A percentile compares a stretch with the other conserved stretches of the same genome.
Conservation (phyloP, 2,329 filamentous ascomycete genomes). For the Monosporascus ibericus region DNA sequence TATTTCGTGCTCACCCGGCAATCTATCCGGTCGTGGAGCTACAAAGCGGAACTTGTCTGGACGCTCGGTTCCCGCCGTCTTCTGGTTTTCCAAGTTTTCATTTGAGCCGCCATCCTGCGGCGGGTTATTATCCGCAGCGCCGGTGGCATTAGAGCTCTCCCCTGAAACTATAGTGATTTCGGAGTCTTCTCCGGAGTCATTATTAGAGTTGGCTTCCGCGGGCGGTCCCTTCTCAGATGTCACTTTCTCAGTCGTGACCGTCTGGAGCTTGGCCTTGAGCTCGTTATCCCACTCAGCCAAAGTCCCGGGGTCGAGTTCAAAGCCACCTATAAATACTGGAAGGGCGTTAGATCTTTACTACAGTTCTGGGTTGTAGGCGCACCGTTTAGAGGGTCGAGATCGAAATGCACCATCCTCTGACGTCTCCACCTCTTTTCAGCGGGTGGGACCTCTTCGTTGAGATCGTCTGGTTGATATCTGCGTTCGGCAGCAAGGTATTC, state of each 20-base stretch:
- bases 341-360: background rate
- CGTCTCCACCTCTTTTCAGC: background rate
- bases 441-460: background rate
- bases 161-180: too few relatives aligned
- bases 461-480: background rate
- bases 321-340: background rate
- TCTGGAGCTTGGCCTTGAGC: background rate
- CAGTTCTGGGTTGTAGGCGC: background rate
- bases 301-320: background rate
- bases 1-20: background rate
- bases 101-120: too few relatives aligned
- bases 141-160: too few relatives aligned
- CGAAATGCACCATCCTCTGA: background rate
- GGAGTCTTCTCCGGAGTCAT: too few relatives aligned
- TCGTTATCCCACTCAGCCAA: background rate
- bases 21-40: background rate
- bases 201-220: too few relatives aligned
- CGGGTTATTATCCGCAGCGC: too few relatives aligned
- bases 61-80: background rate
- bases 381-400: background rate
- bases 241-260: too few relatives aligned
- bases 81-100: too few relatives aligned
- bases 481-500: background rate
- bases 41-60: background rate
- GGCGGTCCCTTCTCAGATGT: too few relatives aligned